Base-by-base conservation (phyloP, 306 rosid species). In the Glycine latifolia region DNA sequence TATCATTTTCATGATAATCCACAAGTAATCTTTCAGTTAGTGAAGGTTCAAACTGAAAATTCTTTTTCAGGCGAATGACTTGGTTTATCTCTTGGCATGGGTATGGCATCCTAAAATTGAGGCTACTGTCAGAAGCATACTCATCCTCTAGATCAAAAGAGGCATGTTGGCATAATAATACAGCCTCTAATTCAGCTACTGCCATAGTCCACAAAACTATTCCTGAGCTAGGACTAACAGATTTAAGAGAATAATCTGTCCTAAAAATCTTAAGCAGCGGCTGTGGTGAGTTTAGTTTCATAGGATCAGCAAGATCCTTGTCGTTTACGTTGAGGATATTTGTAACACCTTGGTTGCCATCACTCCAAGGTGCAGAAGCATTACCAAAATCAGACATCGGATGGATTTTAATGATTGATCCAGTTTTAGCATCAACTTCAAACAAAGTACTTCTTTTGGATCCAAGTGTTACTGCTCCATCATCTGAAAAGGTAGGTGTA, bases 401-500 rank as follows among this genome's bases (percentile, higher is more conserved):
- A 75, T 87, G 85, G 55, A 61, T 63, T 60, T 76, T 90, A 86
- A 89, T 63, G 52, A 88, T 49, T 71, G 71, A 83, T 53, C 98
- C 98, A 56, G 89, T 86, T 85, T 60, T 61, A 69, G 86, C 92
- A 55, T 92, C 93, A 67, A 94, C 86, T 83, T 89, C 94, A 83
- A 89, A 89, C 54, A 91, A 86, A 46, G 87, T 87, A 71, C 81
- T 83, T 74, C 66, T 80, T 87, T 83, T 92, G 63, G 92, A 91
- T 75, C 98, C 98, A 84, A 88, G 89, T 52, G 84, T 94, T 58
- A 91, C 89, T 15, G 87, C 87, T 75, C 98, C 94, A 72, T 94
- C 93, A 62, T 94, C 96, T 50, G 83, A 83, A 31, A 81, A 54
- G n/a, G 79, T 63, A 17, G 98, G 98, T 2, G 91, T 85, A 46